Conservation (phyloP, 2,329 filamentous ascomycete genomes). For the Xylogone sp. region DNA sequence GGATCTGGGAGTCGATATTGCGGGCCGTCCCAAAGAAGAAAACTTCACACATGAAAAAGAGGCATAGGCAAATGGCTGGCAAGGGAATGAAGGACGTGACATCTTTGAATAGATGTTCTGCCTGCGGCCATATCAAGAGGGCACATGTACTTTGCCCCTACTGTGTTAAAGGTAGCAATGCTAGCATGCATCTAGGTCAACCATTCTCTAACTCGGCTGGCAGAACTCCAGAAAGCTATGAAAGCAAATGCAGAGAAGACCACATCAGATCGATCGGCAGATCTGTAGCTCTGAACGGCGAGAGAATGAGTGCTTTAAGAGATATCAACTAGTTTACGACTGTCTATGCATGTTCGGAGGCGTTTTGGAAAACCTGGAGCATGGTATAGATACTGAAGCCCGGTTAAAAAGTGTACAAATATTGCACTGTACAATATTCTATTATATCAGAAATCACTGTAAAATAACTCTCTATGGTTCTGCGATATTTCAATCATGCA, state of each 20-base stretch:
- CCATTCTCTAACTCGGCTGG: slow-evolving; percentile 8
- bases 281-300: slow-evolving; percentile 5
- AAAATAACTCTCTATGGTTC: background rate
- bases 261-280: slow-evolving; percentile 9
- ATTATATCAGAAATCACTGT: background rate
- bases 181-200: background rate
- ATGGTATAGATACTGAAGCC: slow-evolving; percentile 1
- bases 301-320: slow-evolving; percentile 1
- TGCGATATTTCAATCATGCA: background rate
- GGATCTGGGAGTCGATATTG: slow-evolving; percentile 90
- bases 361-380: slow-evolving; percentile 12
- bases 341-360: slow-evolving; percentile 17
- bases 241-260: slow-evolving; percentile 13
- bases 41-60: slow-evolving; percentile 93
- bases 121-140: slow-evolving; percentile 82
- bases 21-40: slow-evolving; percentile 98
- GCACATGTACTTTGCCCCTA: slow-evolving; percentile 84
- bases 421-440: slow-evolving; percentile 6
- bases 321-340: slow-evolving; percentile 2
- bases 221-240: slow-evolving; percentile 28
- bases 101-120: slow-evolving; percentile 81
- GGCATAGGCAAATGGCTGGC: slow-evolving; percentile 89
- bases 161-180: slow-evolving; percentile 71
- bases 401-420: slow-evolving; percentile 8
- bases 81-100: slow-evolving; percentile 92